phyloP scores from a whole-genome alignment of 148 eudicot genomes.

The Cornus kousa region DNA sequence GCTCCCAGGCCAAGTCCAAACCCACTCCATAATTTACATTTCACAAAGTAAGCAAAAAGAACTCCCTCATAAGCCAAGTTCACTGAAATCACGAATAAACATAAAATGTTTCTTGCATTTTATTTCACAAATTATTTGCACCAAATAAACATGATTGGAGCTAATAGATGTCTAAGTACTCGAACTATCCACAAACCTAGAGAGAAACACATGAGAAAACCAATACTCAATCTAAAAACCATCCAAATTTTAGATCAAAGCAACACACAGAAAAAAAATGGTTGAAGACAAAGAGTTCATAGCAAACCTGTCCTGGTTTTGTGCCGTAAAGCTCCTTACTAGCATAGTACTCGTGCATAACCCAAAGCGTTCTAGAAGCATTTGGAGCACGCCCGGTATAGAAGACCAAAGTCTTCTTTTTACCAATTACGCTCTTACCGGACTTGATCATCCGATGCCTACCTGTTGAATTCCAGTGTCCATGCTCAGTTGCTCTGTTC shows the following conservation, averaged over 20 bases:
- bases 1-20: no score
- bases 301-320: conserved; percentile 78
- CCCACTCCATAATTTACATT: not conserved
- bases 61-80: not conserved
- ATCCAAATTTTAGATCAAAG: not conserved
- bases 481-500: no score
- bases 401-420: no score
- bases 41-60: not conserved
- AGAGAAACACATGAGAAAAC: not conserved
- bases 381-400: no score
- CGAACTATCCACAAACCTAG: not conserved
- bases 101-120: no score
- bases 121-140: no score
- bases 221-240: not conserved
- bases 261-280: not conserved
- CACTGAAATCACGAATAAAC: not conserved
- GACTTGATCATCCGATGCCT: no score
- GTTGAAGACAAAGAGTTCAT: not conserved
- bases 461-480: no score
- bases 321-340: conserved; percentile 76
- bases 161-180: not conserved
- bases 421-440: no score
- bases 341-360: conserved; percentile 1
- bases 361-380: no score
- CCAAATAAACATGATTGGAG: not conserved